These are phyloP conservation scores for Quercus lobata DNA, from an alignment of 331 rosid species.

Conservation along the genomic window DNA sequence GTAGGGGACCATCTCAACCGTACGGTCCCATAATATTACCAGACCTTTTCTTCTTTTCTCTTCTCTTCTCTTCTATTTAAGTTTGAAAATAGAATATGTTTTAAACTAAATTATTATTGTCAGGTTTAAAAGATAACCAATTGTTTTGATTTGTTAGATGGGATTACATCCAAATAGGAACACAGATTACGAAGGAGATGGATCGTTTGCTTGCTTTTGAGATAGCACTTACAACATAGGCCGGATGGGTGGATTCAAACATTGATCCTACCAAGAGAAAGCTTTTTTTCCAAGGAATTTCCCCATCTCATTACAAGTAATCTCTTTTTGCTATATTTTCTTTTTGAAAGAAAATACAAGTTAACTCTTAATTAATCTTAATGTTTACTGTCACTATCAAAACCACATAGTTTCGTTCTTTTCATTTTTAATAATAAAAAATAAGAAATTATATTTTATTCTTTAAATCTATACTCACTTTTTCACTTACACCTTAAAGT, in stretches of 20 bases:
- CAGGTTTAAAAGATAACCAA: too few species aligned
- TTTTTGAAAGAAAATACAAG: too few species aligned
- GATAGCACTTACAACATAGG: constrained; percentile 77
- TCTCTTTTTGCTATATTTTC: not conserved
- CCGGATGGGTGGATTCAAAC: constrained; percentile 65
- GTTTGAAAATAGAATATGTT: not conserved
- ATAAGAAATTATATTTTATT: too few species aligned
- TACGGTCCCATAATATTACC: constrained; percentile 7
- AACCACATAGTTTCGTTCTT: too few species aligned
- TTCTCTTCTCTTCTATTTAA: not conserved
- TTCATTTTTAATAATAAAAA: too few species aligned
- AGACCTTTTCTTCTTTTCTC: not conserved
- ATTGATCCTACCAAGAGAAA: constrained; percentile 50
- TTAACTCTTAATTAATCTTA: too few species aligned
- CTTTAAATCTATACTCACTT: too few species aligned
- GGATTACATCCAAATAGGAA: constrained; percentile 67
- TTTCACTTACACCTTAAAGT: too few species aligned
- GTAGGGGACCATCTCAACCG: constrained; percentile 96
- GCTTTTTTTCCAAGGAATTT: constrained; percentile 91
- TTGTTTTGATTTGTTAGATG: constrained; percentile 37
- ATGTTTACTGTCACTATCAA: too few species aligned
- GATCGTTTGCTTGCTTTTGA: constrained; percentile 82
- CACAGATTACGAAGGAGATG: constrained; percentile 53
- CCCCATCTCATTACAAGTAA: constrained; percentile 98
- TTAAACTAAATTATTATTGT: not conserved